A percentile compares a stretch with the other conserved stretches of the same genome.
Conservation (phyloP, 1,284 basidiomycete species). For the Malassezia sympodialis region DNA sequence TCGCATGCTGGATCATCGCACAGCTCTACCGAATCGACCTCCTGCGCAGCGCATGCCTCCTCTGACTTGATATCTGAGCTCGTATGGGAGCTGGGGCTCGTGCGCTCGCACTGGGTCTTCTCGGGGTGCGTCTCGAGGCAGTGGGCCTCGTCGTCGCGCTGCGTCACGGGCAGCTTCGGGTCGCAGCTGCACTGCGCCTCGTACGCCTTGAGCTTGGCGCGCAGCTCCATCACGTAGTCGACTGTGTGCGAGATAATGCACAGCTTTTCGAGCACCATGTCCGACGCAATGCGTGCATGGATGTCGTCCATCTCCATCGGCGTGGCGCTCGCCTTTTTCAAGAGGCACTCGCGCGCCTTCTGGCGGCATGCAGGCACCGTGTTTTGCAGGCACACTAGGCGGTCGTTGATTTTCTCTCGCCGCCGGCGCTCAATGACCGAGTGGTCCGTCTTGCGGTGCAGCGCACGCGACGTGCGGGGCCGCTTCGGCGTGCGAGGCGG, state of each 20-base stretch:
- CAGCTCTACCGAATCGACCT: background rate
- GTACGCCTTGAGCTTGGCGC: slow-evolving; percentile 15
- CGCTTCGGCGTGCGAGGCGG: slow-evolving; percentile 1
- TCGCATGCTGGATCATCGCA: background rate
- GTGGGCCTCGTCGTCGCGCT: slow-evolving; percentile 3
- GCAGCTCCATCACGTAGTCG: slow-evolving; percentile 19
- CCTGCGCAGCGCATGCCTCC: background rate
- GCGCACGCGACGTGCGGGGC: slow-evolving; percentile 27
- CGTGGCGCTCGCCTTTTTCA: background rate
- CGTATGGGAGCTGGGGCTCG: background rate
- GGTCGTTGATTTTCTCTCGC: slow-evolving; percentile 47
- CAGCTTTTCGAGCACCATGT: slow-evolving; percentile 43
- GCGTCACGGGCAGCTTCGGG: slow-evolving; percentile 2
- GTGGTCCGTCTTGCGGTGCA: slow-evolving; percentile 44
- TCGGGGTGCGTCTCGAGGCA: slow-evolving; percentile 2
- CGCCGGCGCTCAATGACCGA: slow-evolving; percentile 44
- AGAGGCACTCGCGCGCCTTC: slow-evolving; percentile 33
- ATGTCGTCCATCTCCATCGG: slow-evolving; percentile 19
- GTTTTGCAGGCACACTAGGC: slow-evolving; percentile 35
- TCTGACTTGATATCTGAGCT: slow-evolving; percentile 1
- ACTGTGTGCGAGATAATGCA: slow-evolving; percentile 44
- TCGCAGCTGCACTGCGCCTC: slow-evolving; percentile 11
- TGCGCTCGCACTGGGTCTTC: background rate
- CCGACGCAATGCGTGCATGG: slow-evolving; percentile 20
- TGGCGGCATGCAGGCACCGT: slow-evolving; percentile 40